Percentiles rank a stretch among this genome's conserved stretches.
These are phyloP conservation scores for Alternaria atra DNA, from an alignment of 2,329 filamentous ascomycete species.

Conservation along the genomic window DNA sequence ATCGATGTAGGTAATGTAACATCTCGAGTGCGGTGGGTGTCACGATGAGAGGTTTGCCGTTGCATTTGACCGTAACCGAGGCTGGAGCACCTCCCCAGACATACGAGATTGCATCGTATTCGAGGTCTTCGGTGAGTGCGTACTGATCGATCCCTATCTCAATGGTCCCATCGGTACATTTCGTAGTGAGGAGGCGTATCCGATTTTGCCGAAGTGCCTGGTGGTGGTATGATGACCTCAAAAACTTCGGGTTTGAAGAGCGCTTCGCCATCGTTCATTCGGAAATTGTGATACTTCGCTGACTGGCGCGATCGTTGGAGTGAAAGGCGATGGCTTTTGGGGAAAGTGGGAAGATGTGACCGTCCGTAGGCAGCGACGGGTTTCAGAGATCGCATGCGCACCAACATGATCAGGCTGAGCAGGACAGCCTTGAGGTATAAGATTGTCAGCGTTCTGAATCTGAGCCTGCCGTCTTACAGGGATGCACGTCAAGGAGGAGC, in stretches of 20 bases:
- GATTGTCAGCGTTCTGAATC: not conserved
- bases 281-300: no score
- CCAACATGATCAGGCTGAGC: not conserved
- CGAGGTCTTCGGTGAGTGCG: not conserved
- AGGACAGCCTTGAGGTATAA: not conserved
- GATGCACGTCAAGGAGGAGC: not conserved
- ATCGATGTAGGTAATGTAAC: not conserved
- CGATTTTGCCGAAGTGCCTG: no score
- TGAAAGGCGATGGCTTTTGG: not conserved
- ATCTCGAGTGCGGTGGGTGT: not conserved
- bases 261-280: no score
- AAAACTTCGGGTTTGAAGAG: no score
- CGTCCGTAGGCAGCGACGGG: not conserved
- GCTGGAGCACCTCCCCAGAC: not conserved
- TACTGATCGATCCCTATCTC: not conserved
- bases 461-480: not conserved
- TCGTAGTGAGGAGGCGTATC: not conserved
- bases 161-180: not conserved
- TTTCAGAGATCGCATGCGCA: not conserved
- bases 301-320: not conserved
- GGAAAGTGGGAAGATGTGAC: not conserved
- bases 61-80: rapidly evolving
- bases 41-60: not conserved
- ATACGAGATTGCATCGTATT: not conserved
- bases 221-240: no score